A percentile compares a stretch with the other conserved stretches of the same genome.
These are phyloP conservation scores for Amanita rubescens DNA, from an alignment of 768 basidiomycete species.

Conservation along the genomic window DNA sequence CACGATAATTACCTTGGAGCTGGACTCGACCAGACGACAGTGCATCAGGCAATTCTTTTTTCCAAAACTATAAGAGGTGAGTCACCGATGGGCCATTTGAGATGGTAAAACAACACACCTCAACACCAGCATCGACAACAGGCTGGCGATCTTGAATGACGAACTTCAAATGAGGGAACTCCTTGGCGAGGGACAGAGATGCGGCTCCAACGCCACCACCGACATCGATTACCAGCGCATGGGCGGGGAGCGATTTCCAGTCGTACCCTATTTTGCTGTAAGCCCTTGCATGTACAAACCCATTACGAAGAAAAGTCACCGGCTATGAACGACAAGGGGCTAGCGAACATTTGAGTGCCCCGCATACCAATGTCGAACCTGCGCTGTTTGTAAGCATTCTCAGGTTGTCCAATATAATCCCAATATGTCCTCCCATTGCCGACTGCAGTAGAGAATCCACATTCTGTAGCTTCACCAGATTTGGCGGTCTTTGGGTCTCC, in stretches of 20 bases:
- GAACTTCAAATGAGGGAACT: constrained; percentile 14
- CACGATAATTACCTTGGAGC: too few species aligned
- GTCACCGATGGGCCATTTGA: not conserved
- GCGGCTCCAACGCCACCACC: constrained; percentile 22
- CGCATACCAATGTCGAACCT: constrained; percentile 21
- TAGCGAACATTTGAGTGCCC: constrained; percentile 14
- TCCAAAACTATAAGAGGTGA: constrained; percentile 5
- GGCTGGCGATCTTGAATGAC: constrained; percentile 19
- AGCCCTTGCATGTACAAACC: not conserved
- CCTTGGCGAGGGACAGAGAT: constrained; percentile 16
- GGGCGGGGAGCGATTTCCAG: constrained; percentile 17
- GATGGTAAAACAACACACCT: constrained; percentile 9
- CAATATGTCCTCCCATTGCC: too few species aligned
- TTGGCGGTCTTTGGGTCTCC: constrained; percentile 15
- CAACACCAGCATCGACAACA: constrained; percentile 12
- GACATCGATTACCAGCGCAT: constrained; percentile 22
- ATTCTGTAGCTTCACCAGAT: constrained; percentile 13
- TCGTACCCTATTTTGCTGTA: constrained; percentile 15
- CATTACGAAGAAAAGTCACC: constrained; percentile 10
- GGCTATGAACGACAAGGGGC: constrained; percentile 13
- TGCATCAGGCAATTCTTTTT: constrained; percentile 11
- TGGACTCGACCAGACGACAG: too few species aligned
- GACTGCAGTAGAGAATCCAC: too few species aligned
- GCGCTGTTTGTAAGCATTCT: constrained; percentile 20
- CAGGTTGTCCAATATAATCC: too few species aligned